Conservation (phyloP, 2,329 filamentous ascomycete species). For the Trichoderma atrobrunneum region DNA sequence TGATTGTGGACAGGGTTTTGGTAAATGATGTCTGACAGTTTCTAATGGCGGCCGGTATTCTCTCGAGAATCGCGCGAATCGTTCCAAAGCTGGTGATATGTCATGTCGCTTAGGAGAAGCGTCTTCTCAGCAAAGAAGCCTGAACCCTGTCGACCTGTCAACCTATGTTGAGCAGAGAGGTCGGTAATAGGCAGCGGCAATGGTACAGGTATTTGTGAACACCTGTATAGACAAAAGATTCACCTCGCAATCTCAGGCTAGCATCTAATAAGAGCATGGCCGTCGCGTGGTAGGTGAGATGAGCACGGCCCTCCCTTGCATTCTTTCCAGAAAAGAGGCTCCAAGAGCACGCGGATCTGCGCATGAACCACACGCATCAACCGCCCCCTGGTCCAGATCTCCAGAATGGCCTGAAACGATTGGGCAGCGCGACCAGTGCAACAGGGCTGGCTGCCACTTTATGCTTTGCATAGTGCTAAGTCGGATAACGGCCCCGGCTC, state of each 20-base stretch:
- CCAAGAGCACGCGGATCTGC: slow-evolving; percentile 9
- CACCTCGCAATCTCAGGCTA: not conserved
- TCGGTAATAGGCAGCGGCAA: not conserved
- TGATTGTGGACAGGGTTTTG: not conserved
- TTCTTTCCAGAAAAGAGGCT: slow-evolving; percentile 9
- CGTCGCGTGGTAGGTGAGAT: not conserved
- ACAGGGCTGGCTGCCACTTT: slow-evolving; percentile 12
- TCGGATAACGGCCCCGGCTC: slow-evolving; percentile 4
- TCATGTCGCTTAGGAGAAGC: not conserved
- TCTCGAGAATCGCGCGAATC: not conserved
- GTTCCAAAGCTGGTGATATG: not conserved
- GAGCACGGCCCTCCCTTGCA: slow-evolving; percentile 2
- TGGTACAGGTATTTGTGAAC: not conserved
- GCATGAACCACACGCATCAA: slow-evolving; percentile 14
- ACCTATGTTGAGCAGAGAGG: not conserved
- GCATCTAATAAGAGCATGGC: not conserved
- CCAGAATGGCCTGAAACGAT: slow-evolving; percentile 9
- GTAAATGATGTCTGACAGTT: not conserved
- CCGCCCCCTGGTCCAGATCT: slow-evolving; percentile 10
- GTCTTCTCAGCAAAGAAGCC: not conserved
- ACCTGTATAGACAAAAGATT: not conserved
- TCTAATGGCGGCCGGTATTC: not conserved
- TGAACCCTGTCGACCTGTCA: not conserved
- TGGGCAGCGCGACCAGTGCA: slow-evolving; percentile 4
- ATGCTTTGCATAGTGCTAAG: slow-evolving; percentile 13